These are phyloP conservation scores for Globisporangium nunn DNA, from an alignment of 352 stramenopile species.

Conservation along the genomic window DNA sequence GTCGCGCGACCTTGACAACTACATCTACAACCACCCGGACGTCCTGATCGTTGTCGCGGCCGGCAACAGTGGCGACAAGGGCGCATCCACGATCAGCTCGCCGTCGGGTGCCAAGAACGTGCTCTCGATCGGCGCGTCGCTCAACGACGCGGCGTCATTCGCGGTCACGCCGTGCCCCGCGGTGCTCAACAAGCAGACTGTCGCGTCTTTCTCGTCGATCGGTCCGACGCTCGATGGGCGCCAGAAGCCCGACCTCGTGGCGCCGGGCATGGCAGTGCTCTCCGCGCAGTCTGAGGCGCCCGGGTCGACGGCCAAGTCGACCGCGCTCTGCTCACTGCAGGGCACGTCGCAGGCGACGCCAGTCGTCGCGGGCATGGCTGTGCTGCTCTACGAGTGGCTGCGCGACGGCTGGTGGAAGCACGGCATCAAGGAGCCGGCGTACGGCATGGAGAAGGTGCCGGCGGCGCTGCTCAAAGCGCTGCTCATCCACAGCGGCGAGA, in stretches of 20 bases:
- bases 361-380: conserved; percentile 61
- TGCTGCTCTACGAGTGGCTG: conserved; percentile 75
- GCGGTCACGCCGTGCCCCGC: conserved; percentile 30
- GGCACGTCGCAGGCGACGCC: conserved; percentile 75
- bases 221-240: conserved; percentile 78
- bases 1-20: conserved; percentile 72
- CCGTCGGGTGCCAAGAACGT: conserved; percentile 82
- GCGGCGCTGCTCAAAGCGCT: conserved; percentile 70
- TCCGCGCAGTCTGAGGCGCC: conserved; percentile 62
- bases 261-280: conserved; percentile 72
- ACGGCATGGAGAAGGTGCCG: conserved; percentile 48
- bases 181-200: conserved; percentile 63
- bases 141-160: conserved; percentile 58
- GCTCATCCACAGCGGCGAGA: conserved; percentile 71
- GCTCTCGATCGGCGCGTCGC: conserved; percentile 72
- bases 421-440: conserved; percentile 43
- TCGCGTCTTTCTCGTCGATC: conserved; percentile 80
- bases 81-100: conserved; percentile 68
- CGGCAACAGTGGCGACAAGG: conserved; percentile 83
- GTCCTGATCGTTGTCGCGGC: conserved; percentile 83
- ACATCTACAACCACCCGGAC: conserved; percentile 82
- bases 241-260: conserved; percentile 86
- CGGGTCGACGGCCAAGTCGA: conserved; percentile 47
- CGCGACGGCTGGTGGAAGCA: conserved; percentile 75
- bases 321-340: conserved; percentile 60